Base-by-base conservation (phyloP, 108 stramenopile genomes). In the Nannochloropsis granulata region DNA sequence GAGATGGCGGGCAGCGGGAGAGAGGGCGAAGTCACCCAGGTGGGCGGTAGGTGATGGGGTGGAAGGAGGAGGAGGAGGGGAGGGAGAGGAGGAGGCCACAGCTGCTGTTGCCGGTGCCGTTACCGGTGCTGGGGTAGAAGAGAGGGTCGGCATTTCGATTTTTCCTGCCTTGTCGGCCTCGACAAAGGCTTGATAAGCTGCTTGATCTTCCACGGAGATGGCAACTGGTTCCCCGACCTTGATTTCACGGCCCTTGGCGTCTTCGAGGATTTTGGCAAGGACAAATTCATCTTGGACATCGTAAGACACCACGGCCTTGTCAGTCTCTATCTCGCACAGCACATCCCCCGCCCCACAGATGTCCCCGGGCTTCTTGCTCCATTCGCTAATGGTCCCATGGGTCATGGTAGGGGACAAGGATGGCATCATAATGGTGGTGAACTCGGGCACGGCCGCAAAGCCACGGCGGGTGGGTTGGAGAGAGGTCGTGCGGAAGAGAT, bases 261-360 rank as follows among this genome's bases (percentile, higher is more conserved):
- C 85, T 12, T 92, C 92, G 80, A 99, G 91, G 82, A 97, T 94
- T 90, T 96, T 98, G 24, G 97, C 99, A 19, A 98, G 81, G 42
- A 96, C 90, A 12, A 96, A 96, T 80, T 98, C 97, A 87, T 99
- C 99, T 86, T 97, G 96, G 11, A 94, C 93, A 84, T 98, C 99
- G 91, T 95, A 99, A 78, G 96, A 87, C 25, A 99, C 95, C 12
- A 96, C 97, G 42, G 98, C 97, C 91, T 99, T 99, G 90, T 99
- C 98, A 21, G 98, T 99, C 88, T 99, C 96, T 19, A 99, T 91
- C 23, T 94, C 94, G 87, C 94, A 95, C 46, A 99, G 78, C n/a
- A 94, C 91, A 78, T 95, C 95, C 44, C 98, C 98, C 9, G 97
- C 94, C 56, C 82, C 84, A 85, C 96, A 94, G 25, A 90, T 81